A percentile compares a stretch with the other conserved stretches of the same genome.
Evolutionary conservation across 768 basidiomycete genomes (phyloP).

Genomic region (Serendipita sp.): DNA sequence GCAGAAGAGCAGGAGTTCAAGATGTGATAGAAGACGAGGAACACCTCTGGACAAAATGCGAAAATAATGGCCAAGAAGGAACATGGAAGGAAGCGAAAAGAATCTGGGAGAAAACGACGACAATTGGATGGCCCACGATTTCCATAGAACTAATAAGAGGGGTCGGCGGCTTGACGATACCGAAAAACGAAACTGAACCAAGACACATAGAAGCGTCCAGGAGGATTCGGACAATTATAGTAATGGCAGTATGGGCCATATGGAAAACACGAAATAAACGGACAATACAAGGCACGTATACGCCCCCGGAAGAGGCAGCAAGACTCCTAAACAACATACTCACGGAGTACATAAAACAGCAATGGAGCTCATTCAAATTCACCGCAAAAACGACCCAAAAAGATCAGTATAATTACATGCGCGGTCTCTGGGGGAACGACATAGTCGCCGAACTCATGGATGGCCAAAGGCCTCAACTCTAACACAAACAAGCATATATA

Average conservation of each 20-base stretch:
- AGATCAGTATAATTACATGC: background rate
- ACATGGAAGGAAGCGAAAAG: background rate
- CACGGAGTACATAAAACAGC: background rate
- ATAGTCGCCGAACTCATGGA: background rate
- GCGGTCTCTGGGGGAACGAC: background rate
- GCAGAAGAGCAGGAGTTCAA: background rate
- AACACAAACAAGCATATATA: too few relatives aligned
- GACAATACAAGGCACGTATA: background rate
- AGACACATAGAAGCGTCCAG: background rate
- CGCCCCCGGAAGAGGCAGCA: background rate
- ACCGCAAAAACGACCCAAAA: background rate
- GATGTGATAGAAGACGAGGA: background rate
- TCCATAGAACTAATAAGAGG: background rate
- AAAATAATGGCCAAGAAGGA: background rate
- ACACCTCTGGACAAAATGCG: background rate
- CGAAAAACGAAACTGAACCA: too few relatives aligned
- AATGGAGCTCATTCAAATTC: background rate
- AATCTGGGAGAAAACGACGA: background rate
- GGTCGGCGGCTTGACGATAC: background rate
- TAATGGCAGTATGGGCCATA: background rate
- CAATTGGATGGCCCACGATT: background rate
- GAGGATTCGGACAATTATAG: background rate
- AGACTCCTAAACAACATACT: background rate
- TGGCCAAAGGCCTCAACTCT: too few relatives aligned
- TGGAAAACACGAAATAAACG: background rate